Evolutionary conservation across 176 grass and related monocot genomes (phyloP).

Genomic region (Oryza meridionalis): DNA sequence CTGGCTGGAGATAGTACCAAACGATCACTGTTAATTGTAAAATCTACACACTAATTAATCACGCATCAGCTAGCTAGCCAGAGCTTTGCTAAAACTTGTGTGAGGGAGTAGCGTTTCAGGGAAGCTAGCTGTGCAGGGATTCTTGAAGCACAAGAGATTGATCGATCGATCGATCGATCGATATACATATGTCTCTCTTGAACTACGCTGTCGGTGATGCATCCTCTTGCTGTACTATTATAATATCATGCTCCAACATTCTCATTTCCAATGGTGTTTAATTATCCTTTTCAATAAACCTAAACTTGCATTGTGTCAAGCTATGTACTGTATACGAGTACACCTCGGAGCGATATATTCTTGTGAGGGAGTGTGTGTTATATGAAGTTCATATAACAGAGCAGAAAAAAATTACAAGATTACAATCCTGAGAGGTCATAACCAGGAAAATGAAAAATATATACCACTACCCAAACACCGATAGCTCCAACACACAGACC

Average conservation of each 20-base stretch:
- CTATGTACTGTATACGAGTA: background rate
- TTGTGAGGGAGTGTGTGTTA: background rate
- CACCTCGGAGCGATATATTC: background rate
- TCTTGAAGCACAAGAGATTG: conserved; percentile 51
- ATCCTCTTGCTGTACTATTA: background rate
- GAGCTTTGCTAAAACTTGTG: conserved; percentile 54
- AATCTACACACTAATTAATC: conserved; percentile 7
- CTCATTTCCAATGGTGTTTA: background rate
- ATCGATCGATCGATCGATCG: background rate
- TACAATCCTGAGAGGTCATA: too few relatives aligned
- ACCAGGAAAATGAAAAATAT: too few relatives aligned
- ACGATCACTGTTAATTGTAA: conserved; percentile 28
- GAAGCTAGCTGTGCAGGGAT: conserved; percentile 28
- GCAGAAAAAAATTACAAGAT: too few relatives aligned
- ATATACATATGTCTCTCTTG: background rate
- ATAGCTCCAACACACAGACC: too few relatives aligned
- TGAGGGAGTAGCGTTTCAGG: conserved; percentile 39
- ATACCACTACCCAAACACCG: too few relatives aligned
- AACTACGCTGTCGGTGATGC: background rate
- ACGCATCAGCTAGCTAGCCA: background rate
- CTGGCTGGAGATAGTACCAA: conserved; percentile 35
- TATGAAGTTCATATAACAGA: background rate
- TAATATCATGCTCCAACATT: background rate
- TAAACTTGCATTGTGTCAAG: too few relatives aligned
- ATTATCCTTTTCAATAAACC: background rate